A percentile compares a stretch with the other conserved stretches of the same genome.
Conservation (phyloP, 2,329 filamentous ascomycete species). For the Myriosclerotinia curreyana region DNA sequence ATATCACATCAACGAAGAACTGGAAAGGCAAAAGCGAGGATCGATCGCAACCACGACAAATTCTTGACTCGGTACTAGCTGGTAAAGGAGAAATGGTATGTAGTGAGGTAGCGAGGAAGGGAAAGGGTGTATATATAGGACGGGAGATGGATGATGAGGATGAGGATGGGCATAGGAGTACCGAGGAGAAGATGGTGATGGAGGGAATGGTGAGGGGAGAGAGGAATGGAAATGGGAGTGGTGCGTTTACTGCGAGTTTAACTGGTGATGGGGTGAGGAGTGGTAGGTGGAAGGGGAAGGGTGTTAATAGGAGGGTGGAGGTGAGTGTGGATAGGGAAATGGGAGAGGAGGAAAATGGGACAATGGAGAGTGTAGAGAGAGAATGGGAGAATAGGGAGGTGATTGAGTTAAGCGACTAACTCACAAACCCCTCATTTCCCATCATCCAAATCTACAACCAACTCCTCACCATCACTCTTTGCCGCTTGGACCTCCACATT, state of each 20-base stretch:
- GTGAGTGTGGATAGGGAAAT: not conserved
- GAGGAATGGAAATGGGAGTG: not conserved
- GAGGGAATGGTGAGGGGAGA: not conserved
- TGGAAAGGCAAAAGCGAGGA: no score
- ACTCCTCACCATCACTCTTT: not conserved
- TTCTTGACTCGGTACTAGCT: not conserved
- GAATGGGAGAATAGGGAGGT: not conserved
- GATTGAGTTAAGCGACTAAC: constrained; percentile 3
- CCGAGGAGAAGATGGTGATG: not conserved
- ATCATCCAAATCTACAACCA: not conserved
- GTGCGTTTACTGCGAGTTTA: not conserved
- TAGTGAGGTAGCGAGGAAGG: not conserved
- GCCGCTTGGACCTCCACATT: no score
- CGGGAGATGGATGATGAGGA: not conserved
- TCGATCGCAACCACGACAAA: not conserved
- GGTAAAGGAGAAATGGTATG: not conserved
- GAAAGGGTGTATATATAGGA: no score
- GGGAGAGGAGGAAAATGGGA: not conserved
- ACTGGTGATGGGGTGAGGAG: not conserved
- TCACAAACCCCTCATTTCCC: not conserved
- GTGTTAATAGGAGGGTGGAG: not conserved
- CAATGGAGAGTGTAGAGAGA: not conserved
- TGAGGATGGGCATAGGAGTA: not conserved
- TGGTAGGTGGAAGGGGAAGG: constrained; percentile 13
- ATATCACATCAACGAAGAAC: no score